A percentile compares a stretch with the other conserved stretches of the same genome.
These are phyloP conservation scores for Leptodontidium sp. DNA, from an alignment of 2,329 filamentous ascomycete species.

Conservation along the genomic window DNA sequence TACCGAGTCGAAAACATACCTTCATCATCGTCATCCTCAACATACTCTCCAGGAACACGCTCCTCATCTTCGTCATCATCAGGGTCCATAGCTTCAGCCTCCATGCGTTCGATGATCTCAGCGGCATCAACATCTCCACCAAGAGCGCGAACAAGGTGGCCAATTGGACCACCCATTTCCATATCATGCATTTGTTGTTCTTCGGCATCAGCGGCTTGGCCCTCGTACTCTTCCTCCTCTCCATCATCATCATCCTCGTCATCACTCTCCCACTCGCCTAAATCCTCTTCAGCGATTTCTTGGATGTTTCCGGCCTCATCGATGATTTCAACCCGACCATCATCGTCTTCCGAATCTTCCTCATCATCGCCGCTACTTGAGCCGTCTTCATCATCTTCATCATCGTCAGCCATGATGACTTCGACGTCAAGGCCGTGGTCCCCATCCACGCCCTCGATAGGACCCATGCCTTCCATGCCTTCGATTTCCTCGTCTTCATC, in stretches of 20 bases:
- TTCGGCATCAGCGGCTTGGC: slow-evolving; percentile 60
- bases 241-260: slow-evolving; percentile 66
- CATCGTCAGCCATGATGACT: slow-evolving; percentile 81
- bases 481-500: slow-evolving; percentile 85
- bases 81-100: slow-evolving; percentile 57
- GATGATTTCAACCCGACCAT: slow-evolving; percentile 61
- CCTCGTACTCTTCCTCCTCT: slow-evolving; percentile 62
- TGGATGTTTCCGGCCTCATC: slow-evolving; percentile 67
- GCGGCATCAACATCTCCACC: slow-evolving; percentile 44
- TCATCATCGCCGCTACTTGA: slow-evolving; percentile 67
- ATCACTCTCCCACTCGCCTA: slow-evolving; percentile 68
- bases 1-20: slow-evolving; percentile 47
- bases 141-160: slow-evolving; percentile 64
- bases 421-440: slow-evolving; percentile 68
- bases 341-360: slow-evolving; percentile 60
- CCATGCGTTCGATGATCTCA: slow-evolving; percentile 50
- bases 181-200: slow-evolving; percentile 57
- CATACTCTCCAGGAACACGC: slow-evolving; percentile 55
- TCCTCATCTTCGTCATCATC: slow-evolving; percentile 51
- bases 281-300: slow-evolving; percentile 62
- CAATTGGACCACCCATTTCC: slow-evolving; percentile 55
- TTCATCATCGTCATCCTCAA: slow-evolving; percentile 68
- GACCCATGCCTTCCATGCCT: slow-evolving; percentile 86
- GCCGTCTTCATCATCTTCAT: slow-evolving; percentile 66
- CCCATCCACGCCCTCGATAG: slow-evolving; percentile 77